A percentile compares a stretch with the other conserved stretches of the same genome.
Evolutionary conservation across 768 basidiomycete species (phyloP).

Genomic region (Agrocybe pediades): DNA sequence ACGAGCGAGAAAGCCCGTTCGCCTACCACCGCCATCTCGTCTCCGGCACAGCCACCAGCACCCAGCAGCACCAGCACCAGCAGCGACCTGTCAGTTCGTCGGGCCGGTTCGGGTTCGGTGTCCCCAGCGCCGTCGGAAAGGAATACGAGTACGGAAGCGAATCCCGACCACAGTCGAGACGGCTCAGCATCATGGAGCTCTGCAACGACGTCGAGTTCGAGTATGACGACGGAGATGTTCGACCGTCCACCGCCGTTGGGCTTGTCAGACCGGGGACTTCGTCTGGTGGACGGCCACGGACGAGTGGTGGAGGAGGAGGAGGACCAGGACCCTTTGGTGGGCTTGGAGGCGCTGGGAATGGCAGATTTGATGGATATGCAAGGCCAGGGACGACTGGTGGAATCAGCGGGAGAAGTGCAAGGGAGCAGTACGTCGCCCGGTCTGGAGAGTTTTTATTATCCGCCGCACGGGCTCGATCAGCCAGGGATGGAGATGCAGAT

Average conservation of each 20-base stretch:
- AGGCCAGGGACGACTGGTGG: background rate
- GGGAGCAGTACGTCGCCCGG: constrained; percentile 22
- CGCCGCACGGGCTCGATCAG: constrained; percentile 30
- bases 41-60: too few relatives aligned
- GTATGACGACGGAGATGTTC: constrained; percentile 36
- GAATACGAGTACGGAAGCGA: constrained; percentile 73
- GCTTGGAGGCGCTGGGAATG: too few relatives aligned
- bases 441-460: constrained; percentile 42
- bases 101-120: constrained; percentile 6
- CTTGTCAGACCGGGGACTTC: too few relatives aligned
- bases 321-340: too few relatives aligned
- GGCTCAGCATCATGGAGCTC: constrained; percentile 86
- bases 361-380: too few relatives aligned
- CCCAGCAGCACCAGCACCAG: too few relatives aligned
- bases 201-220: constrained; percentile 61
- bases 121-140: constrained; percentile 14
- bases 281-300: constrained; percentile 5
- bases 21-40: background rate
- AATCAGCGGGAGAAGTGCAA: background rate
- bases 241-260: too few relatives aligned
- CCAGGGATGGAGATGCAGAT: constrained; percentile 24
- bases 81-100: background rate
- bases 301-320: background rate
- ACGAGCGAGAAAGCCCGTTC: background rate
- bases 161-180: constrained; percentile 76